Evolutionary conservation across 139 green algal species (phyloP).

Genomic region (Micractinium conductrix): DNA sequence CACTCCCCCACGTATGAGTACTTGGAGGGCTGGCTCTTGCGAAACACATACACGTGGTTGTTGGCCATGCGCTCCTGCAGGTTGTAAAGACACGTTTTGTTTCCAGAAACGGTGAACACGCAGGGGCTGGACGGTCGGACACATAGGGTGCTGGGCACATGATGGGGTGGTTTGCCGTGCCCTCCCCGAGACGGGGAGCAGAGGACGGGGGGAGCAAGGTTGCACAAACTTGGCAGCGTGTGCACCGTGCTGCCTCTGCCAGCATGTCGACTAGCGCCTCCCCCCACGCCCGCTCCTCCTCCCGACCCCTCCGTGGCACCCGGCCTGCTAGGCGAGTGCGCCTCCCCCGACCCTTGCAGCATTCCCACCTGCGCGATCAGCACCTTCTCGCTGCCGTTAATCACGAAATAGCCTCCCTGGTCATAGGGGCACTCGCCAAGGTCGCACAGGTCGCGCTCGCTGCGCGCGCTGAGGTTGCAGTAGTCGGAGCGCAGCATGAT

Average conservation of each 20-base stretch:
- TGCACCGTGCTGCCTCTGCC: not conserved
- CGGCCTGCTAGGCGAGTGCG: not conserved
- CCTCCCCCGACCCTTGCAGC: not conserved
- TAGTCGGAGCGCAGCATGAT: constrained; percentile 98
- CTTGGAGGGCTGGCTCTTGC: constrained; percentile 95
- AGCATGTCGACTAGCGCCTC: not conserved
- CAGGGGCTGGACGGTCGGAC: too few relatives aligned
- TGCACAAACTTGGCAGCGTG: not conserved
- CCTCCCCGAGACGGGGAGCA: too few relatives aligned
- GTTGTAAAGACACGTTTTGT: too few relatives aligned
- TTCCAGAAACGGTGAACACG: too few relatives aligned
- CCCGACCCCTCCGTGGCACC: not conserved
- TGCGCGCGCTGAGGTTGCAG: constrained; percentile 85
- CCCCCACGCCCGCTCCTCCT: not conserved
- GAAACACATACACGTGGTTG: constrained; percentile 99
- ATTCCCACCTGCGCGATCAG: constrained; percentile 86
- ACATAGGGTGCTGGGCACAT: too few relatives aligned
- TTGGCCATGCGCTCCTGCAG: constrained; percentile 95
- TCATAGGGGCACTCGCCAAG: constrained; percentile 98
- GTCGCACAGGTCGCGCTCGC: constrained; percentile 87
- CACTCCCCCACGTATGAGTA: constrained; percentile 89
- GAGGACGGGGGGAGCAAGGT: not conserved
- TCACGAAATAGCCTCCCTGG: constrained; percentile 98
- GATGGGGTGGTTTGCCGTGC: too few relatives aligned
- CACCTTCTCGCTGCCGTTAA: constrained; percentile 99